Evolutionary conservation across 352 stramenopile species (phyloP).

Genomic region (Globisporangium lucens): DNA sequence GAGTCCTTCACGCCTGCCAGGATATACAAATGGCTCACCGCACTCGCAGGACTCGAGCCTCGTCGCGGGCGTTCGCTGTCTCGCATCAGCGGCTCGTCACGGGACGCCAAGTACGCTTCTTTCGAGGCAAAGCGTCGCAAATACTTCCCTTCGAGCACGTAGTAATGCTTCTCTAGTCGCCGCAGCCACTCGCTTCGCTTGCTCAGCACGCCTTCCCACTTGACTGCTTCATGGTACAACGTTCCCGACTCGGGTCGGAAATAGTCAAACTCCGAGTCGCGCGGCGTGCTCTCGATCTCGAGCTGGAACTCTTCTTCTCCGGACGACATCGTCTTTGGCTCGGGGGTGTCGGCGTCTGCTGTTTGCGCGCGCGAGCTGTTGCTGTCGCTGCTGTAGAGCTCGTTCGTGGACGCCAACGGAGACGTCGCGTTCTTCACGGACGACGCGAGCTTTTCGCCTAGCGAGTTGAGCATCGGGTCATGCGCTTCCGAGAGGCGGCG

Average conservation of each 20-base stretch:
- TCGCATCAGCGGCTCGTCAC: slow-evolving; percentile 68
- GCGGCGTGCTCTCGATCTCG: slow-evolving; percentile 14
- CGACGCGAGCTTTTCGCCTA: slow-evolving; percentile 58
- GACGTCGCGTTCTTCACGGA: slow-evolving; percentile 27
- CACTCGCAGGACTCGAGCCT: slow-evolving; percentile 33
- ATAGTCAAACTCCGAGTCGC: slow-evolving; percentile 25
- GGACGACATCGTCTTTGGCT: slow-evolving; percentile 5
- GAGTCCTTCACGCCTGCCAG: slow-evolving; percentile 84
- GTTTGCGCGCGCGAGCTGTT: not conserved
- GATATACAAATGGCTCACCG: slow-evolving; percentile 76
- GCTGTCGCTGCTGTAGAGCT: slow-evolving; percentile 13
- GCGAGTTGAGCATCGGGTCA: slow-evolving; percentile 60
- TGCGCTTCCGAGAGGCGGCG: slow-evolving; percentile 62
- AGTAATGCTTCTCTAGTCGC: slow-evolving; percentile 82
- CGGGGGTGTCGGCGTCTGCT: not conserved
- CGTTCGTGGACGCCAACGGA: slow-evolving; percentile 18
- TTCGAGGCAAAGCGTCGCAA: slow-evolving; percentile 82
- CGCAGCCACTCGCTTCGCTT: slow-evolving; percentile 81
- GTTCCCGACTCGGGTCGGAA: slow-evolving; percentile 62
- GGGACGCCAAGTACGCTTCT: slow-evolving; percentile 75
- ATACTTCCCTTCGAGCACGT: slow-evolving; percentile 83
- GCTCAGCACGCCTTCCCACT: slow-evolving; percentile 81
- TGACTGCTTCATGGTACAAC: slow-evolving; percentile 78
- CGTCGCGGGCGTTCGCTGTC: slow-evolving; percentile 39
- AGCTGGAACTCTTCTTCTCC: slow-evolving; percentile 8